Base-by-base conservation (phyloP, 257 asterid genomes). In the Pogostemon cablin region DNA sequence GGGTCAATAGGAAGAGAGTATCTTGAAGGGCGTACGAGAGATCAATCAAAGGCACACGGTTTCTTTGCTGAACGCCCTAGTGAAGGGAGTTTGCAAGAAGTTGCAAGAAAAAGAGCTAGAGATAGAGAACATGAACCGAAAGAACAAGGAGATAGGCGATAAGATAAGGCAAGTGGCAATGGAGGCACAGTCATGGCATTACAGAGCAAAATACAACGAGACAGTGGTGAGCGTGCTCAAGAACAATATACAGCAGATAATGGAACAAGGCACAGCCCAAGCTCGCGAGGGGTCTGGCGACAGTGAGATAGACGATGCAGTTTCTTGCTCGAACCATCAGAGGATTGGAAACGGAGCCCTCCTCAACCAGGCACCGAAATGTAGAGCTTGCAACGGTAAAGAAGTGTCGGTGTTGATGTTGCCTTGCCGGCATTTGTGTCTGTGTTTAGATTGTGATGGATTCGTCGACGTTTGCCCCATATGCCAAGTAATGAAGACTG, bases 111-210 rank as follows among this genome's bases (percentile, higher is more conserved):
- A 85, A 67, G 88, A 86, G 34, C 57, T 83, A 8, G 90, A 89
- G 73, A 76, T 89, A 3, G 90, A 83, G 75, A 87, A 20, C 20
- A 62, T 89, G 79, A 82, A 82, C 81, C 73, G 80, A 41, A 89
- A 82, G 84, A 89, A 85, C 86, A 83, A 72, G 73, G 95, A 89
- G 74, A 82, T 89, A 8, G 83, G 75, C 4, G 92, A 89, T 8
- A 72, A 68, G 77, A 85, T 89, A 70, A 87, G 82, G 83, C 92
- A 87, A 65, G 89, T 82, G 0, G 67, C 90, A 47, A 65, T 76
- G 70, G 95, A 89, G 62, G 96, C 95, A 4, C 96, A 89, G 46
- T 75, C 90, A 0, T 89, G 96, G 96, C 93, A 85, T 69, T 78
- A 81, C 84, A 76, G 80, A 77, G 96, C 96, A 43, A 87, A 85